phyloP scores from a whole-genome alignment of 306 rosid genomes.

The Leucaena leucocephala region DNA sequence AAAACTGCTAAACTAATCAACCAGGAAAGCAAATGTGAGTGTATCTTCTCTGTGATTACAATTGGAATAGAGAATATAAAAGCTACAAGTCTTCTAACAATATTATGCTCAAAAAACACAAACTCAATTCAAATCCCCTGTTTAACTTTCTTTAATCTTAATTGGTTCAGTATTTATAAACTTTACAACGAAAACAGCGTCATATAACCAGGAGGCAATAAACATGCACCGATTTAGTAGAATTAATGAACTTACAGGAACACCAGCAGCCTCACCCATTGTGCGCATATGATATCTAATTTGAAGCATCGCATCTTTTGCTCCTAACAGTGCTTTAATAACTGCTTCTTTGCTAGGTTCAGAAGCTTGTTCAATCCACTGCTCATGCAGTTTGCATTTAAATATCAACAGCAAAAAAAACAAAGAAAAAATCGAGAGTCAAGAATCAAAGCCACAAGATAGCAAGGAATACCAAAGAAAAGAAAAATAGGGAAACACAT shows the following conservation, averaged over 20 bases:
- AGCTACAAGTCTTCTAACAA: neutral
- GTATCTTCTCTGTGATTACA: slow-evolving; percentile 7
- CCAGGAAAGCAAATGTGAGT: slow-evolving; percentile 17
- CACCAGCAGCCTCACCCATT: slow-evolving; percentile 95
- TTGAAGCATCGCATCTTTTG: slow-evolving; percentile 83
- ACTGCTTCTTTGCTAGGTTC: slow-evolving; percentile 61
- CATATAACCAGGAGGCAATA: slow-evolving; percentile 21
- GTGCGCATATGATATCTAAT: slow-evolving; percentile 78
- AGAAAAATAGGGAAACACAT: slow-evolving; percentile 7
- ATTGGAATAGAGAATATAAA: slow-evolving; percentile 1
- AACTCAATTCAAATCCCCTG: neutral
- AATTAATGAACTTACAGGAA: slow-evolving; percentile 69
- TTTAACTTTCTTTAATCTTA: neutral
- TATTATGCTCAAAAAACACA: slow-evolving; percentile 11
- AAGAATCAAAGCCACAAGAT: neutral
- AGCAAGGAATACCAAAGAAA: slow-evolving; percentile 18
- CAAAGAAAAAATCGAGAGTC: neutral
- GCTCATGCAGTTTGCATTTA: slow-evolving; percentile 41
- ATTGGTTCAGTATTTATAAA: slow-evolving; percentile 8
- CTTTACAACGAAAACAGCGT: slow-evolving; percentile 18
- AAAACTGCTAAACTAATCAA: slow-evolving; percentile 13
- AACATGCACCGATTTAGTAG: slow-evolving; percentile 29
- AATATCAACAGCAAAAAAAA: slow-evolving; percentile 29
- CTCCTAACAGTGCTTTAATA: slow-evolving; percentile 69
- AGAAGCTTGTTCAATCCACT: slow-evolving; percentile 88